A percentile compares a stretch with the other conserved stretches of the same genome.
Conservation (phyloP, 2,329 filamentous ascomycete genomes). For the Colletotrichum chrysophilum region DNA sequence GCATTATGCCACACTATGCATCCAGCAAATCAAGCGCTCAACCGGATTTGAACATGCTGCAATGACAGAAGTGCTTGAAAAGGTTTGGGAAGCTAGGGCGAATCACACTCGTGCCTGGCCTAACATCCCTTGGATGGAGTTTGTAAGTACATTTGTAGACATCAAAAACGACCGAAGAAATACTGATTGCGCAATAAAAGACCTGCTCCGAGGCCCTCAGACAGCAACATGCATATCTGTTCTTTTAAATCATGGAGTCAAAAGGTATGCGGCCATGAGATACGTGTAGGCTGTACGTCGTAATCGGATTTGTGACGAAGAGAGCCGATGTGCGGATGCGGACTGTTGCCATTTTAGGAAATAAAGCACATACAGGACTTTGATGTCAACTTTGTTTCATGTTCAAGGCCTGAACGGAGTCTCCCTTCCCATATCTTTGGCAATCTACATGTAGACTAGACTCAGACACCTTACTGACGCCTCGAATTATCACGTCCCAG, state of each 20-base stretch:
- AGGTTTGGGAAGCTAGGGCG: constrained; percentile 28
- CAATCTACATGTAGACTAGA: neutral
- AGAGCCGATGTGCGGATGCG: neutral
- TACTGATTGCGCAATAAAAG: neutral
- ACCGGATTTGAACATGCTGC: constrained; percentile 29
- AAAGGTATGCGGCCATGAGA: neutral
- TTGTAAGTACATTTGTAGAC: constrained; percentile 21
- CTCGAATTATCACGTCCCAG: neutral
- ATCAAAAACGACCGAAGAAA: no score
- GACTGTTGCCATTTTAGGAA: neutral
- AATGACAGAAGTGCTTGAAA: constrained; percentile 28
- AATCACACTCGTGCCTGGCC: constrained; percentile 18
- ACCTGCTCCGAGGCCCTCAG: constrained; percentile 6
- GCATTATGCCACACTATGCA: constrained; percentile 28
- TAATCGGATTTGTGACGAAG: neutral
- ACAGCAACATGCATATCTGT: constrained; percentile 20
- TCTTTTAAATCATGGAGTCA: neutral
- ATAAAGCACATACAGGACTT: neutral
- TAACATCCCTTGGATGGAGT: constrained; percentile 33
- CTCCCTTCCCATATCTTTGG: neutral
- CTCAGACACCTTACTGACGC: neutral
- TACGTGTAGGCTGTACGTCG: neutral
- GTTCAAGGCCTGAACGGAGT: neutral
- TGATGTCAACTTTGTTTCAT: neutral
- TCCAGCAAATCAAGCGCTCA: constrained; percentile 27